Percentiles rank a stretch among this genome's conserved stretches.
Conservation (phyloP, 495 filamentous ascomycete species). For the Massariosphaeria phaeospora region DNA sequence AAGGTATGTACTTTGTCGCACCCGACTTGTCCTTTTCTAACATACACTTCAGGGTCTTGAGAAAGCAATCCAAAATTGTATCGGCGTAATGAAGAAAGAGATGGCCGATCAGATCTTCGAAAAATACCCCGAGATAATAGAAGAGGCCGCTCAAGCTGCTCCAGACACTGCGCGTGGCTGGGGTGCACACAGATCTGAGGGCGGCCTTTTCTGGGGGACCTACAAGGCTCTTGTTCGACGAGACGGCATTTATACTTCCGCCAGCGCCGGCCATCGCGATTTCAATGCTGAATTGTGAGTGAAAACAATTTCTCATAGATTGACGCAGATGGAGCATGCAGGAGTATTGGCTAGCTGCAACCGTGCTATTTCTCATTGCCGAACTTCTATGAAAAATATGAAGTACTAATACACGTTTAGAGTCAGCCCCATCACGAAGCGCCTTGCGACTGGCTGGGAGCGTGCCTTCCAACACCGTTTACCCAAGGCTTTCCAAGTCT, state of each 20-base stretch:
- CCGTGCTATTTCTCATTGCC: too few relatives aligned
- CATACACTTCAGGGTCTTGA: constrained; percentile 36
- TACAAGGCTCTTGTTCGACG: constrained; percentile 60
- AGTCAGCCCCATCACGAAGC: constrained; percentile 50
- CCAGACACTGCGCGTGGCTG: constrained; percentile 45
- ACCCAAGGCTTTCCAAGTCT: constrained; percentile 40
- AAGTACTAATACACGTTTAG: constrained; percentile 2
- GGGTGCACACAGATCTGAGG: constrained; percentile 43
- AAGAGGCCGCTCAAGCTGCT: constrained; percentile 14
- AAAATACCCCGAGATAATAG: constrained; percentile 36
- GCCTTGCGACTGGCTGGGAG: constrained; percentile 55
- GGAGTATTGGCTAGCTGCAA: too few relatives aligned
- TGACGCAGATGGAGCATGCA: too few relatives aligned
- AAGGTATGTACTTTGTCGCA: constrained; percentile 39
- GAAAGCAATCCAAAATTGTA: constrained; percentile 38
- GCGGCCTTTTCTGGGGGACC: constrained; percentile 52
- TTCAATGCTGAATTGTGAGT: constrained; percentile 48
- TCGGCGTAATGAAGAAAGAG: constrained; percentile 40
- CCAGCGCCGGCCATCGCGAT: constrained; percentile 38
- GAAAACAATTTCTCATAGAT: too few relatives aligned
- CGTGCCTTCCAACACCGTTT: constrained; percentile 48
- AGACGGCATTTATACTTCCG: constrained; percentile 42
- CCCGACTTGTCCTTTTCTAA: neutral
- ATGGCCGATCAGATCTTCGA: constrained; percentile 47
- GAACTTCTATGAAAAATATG: too few relatives aligned